Evolutionary conservation across 169 alveolate species (phyloP).

Genomic region (Plasmodium fragile): DNA sequence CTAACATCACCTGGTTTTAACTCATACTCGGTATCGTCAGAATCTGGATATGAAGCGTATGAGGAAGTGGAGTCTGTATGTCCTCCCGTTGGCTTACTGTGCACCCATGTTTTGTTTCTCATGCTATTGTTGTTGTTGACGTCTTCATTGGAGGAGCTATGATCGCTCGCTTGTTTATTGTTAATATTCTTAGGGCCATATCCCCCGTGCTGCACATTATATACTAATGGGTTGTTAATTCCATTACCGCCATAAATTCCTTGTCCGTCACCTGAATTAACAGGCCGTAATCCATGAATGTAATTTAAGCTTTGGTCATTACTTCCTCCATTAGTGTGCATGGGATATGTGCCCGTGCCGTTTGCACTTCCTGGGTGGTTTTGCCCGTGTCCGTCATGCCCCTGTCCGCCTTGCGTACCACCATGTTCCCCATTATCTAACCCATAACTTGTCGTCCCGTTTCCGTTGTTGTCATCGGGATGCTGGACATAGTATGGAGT

Average conservation of each 20-base stretch:
- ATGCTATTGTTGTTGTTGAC: not conserved
- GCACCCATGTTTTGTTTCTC: slow-evolving; percentile 9
- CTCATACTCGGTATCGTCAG: slow-evolving; percentile 21
- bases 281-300: slow-evolving; percentile 9
- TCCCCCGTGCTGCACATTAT: slow-evolving; percentile 24
- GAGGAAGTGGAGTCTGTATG: not conserved
- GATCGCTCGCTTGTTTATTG: not conserved
- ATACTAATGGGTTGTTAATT: not conserved
- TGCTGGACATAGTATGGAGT: not conserved
- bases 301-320: not conserved
- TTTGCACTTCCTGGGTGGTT: not conserved
- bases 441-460: not conserved
- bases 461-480: not conserved
- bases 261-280: slow-evolving; percentile 3
- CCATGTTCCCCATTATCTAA: not conserved
- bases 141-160: not conserved
- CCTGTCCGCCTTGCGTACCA: not conserved
- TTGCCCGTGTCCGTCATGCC: not conserved
- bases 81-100: not conserved
- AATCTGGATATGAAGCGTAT: not conserved
- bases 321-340: not conserved
- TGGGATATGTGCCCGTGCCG: not conserved
- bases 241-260: not conserved
- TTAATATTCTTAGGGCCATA: not conserved
- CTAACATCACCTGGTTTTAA: not conserved